Evolutionary conservation across 257 asterid genomes (phyloP).

Genomic region (Solanum appendiculatum): DNA sequence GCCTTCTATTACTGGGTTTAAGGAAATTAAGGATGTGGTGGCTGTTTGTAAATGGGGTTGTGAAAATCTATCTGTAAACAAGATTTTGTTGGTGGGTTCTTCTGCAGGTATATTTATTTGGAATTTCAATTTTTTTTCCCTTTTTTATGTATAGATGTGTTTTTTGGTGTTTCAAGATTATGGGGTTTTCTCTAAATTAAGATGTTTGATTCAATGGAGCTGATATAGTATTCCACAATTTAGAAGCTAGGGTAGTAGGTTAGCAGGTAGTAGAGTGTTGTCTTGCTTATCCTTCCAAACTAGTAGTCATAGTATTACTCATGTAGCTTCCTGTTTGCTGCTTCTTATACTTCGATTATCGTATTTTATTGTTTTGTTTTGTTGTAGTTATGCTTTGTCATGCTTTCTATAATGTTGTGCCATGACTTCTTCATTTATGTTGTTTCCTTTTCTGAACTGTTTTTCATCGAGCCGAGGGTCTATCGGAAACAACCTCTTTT

Average conservation of each 20-base stretch:
- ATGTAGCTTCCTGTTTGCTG: not conserved
- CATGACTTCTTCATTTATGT: not conserved
- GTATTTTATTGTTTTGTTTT: not conserved
- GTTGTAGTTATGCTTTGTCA: not conserved
- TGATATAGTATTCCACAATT: not conserved
- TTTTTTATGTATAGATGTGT: not conserved
- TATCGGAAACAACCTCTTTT: not conserved
- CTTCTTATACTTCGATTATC: not conserved
- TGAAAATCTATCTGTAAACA: slow-evolving; percentile 7
- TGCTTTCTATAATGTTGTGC: not conserved
- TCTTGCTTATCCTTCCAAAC: not conserved
- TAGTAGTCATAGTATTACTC: not conserved
- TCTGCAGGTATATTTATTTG: slow-evolving; percentile 50
- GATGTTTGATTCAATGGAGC: not conserved
- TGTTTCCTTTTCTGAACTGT: not conserved
- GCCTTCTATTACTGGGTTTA: slow-evolving; percentile 34
- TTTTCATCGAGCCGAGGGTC: not conserved
- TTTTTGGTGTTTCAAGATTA: not conserved
- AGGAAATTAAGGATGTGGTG: slow-evolving; percentile 32
- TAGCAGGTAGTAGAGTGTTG: not conserved
- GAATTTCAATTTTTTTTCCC: not conserved
- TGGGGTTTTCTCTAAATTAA: not conserved
- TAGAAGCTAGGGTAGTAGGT: not conserved
- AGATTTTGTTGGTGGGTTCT: slow-evolving; percentile 40
- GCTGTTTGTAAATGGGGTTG: slow-evolving; percentile 44